Base-by-base conservation (phyloP, 129 eudicot species). In the Daucus carota region DNA sequence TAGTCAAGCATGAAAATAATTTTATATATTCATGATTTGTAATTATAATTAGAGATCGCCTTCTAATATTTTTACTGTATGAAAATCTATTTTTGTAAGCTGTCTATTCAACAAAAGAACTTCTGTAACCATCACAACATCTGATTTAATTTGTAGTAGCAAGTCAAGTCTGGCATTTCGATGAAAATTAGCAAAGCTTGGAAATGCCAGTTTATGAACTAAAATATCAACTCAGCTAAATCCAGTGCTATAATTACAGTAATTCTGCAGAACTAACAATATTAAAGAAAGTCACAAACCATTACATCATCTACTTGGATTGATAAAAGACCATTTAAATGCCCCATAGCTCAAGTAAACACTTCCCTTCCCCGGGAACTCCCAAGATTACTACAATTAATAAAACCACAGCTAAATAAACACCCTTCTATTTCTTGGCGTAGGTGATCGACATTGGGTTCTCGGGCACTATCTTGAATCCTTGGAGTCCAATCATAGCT, bases 401-500 rank as follows among this genome's bases (percentile, higher is more conserved):
- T 31, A 17, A 18, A 33, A 22, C 10, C 75, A 12, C 74, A 72
- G 59, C 54, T 9, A 59, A 20, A 76, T 42, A 8, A 42, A 22
- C 6, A 18, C 20, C 10, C n/a, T 38, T 54, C 89, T 91, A 94
- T 75, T 94, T 94, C 92, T 94, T 94, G 6, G 98, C 98, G 77
- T 89, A 91, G 38, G 96, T 91, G 73, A 94, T 87, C 75, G 85
- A 31, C 97, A 91, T 93, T 57, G 96, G 90, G 69, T 87, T 84
- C 28, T 93, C 89, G 22, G 91, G 86, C 13, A 77, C 82, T 20
- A 93, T 82, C 86, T 89, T 91, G 82, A 91, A 90, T 7, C 92
- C 96, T 75, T 91, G 98, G 76, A 93, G 97, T 8, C 85, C 86
- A 75, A 87, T 95, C 98, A 91, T 87, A 0, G 97, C 93, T 72